Evolutionary conservation across 2,329 filamentous ascomycete species (phyloP), one percentile per base, ranked within the genome.

Genomic region (Acrocalymma vagum): DNA sequence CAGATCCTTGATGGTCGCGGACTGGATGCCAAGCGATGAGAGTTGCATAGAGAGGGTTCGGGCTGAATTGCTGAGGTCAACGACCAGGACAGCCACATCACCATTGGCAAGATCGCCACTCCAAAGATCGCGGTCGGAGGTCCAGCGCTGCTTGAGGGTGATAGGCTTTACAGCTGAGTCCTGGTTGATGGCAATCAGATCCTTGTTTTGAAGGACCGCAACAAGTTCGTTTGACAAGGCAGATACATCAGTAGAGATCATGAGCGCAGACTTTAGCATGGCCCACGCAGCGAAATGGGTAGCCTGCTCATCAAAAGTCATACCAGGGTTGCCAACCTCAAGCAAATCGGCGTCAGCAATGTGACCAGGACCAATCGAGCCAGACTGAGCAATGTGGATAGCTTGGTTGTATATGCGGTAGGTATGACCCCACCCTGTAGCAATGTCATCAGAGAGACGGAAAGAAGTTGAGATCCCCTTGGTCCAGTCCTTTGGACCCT

Each of bases 331-430:
- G 11, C 51, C 53, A 4, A 56, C 51, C 29, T 49, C 45, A 13
- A 56, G 53, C 24, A 56, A 16, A 15, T 56, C 53, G 17, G 53
- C 53, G 31, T 56, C 53, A 10, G 50, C 53, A 18, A 56, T 54
- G 23, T 54, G 40, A 7, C 53, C 53, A 6, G 51, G 51, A 3
- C 45, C 47, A 28, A 48, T 25, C 3, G 38, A 21, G n/a, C 51
- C 53, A 6, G 51, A 52, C 9, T 51, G 42, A 15, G 48, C 45
- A n/a, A 56, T 45, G 7, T 56, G 48, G 10, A 56, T 18, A 15
- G 51, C 53, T 34, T 56, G 53, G 38, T 53, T 56, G 31, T 50
- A 53, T 29, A 56, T 56, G n/a, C 53, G 48, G 22, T 34, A 53
- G n/a, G 53, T 39, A 14, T 42, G 50, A 4, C 29, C 23, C 51